phyloP scores from a whole-genome alignment of 1,284 basidiomycete genomes.

The Phenoliferia sp. region DNA sequence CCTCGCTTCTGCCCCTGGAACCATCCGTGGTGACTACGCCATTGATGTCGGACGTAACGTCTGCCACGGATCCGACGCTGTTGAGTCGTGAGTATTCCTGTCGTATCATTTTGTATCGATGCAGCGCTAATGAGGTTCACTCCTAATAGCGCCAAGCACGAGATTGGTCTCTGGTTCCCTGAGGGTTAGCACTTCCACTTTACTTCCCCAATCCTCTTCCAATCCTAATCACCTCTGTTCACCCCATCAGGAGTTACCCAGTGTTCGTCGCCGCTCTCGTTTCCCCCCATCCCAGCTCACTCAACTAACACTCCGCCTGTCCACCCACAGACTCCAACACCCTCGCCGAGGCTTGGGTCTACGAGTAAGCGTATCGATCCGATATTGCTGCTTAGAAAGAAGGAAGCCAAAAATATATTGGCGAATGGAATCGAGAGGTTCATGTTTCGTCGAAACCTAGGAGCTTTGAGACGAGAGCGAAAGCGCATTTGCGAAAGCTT shows the following conservation, averaged over 20 bases:
- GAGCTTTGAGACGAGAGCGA: no score
- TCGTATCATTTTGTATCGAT: not conserved
- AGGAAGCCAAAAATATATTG: no score
- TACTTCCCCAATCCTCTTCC: not conserved
- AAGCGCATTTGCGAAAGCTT: no score
- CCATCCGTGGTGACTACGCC: slow-evolving; percentile 81
- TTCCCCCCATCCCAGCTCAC: no score
- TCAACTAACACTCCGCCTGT: no score
- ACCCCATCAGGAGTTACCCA: not conserved
- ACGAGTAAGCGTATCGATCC: slow-evolving; percentile 71
- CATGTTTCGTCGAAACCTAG: no score
- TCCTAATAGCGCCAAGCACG: slow-evolving; percentile 67
- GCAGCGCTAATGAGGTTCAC: not conserved
- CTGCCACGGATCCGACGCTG: slow-evolving; percentile 63
- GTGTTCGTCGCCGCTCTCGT: no score
- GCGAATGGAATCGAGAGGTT: no score
- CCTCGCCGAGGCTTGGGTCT: slow-evolving; percentile 68
- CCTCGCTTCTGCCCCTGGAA: slow-evolving; percentile 77
- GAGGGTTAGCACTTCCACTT: no score
- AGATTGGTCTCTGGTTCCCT: slow-evolving; percentile 71
- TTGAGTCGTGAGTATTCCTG: slow-evolving; percentile 13
- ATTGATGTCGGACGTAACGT: slow-evolving; percentile 87
- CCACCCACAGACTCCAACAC: slow-evolving; percentile 46
- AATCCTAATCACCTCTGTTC: not conserved
- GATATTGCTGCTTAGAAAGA: no score